These are phyloP conservation scores for Carex arenaria DNA, from an alignment of 202 grass and related monocot genomes.

Conservation along the genomic window DNA sequence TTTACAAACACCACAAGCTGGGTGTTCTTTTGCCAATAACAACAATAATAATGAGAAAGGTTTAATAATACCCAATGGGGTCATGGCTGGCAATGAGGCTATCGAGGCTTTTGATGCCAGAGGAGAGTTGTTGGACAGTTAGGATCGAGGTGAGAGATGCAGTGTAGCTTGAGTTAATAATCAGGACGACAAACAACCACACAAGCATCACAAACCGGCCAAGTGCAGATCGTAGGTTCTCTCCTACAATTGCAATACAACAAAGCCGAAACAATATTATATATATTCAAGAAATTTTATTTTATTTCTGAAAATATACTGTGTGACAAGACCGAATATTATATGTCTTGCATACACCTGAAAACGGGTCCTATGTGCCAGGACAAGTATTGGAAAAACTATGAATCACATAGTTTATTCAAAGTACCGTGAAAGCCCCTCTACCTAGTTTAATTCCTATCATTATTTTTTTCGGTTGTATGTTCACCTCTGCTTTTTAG, in stretches of 20 bases:
- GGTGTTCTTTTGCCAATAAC: neutral
- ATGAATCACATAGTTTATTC: neutral
- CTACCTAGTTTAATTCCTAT: neutral
- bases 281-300: neutral
- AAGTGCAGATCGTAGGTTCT: conserved; percentile 60
- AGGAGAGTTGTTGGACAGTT: conserved; percentile 76
- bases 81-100: conserved; percentile 60
- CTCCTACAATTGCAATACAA: conserved; percentile 37
- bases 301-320: neutral
- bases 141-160: conserved; percentile 90
- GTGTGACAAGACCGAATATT: neutral
- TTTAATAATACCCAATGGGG: conserved; percentile 47
- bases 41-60: neutral
- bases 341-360: neutral
- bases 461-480: neutral
- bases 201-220: conserved; percentile 83
- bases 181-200: conserved; percentile 87
- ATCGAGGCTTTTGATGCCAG: conserved; percentile 73
- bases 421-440: neutral
- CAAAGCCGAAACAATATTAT: neutral
- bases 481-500: neutral
- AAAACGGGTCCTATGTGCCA: neutral
- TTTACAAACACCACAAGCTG: neutral
- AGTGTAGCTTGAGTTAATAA: conserved; percentile 94
- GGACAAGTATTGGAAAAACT: neutral